Evolutionary conservation across 768 basidiomycete species (phyloP), one percentile per base, ranked within the genome.

Genomic region (Trametes coccinea): DNA sequence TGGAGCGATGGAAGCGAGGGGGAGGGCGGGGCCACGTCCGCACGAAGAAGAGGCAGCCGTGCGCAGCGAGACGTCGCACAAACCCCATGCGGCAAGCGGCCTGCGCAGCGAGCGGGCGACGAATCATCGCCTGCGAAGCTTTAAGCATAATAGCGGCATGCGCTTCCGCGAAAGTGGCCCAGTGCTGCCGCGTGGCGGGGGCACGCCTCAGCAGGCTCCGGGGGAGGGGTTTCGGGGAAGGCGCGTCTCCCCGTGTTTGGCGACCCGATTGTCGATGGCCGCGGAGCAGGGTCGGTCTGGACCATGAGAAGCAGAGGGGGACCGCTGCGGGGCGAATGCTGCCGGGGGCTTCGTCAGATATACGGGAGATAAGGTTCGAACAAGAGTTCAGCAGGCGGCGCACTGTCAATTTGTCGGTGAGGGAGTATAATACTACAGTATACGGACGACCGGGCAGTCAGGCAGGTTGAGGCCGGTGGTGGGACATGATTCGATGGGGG

Each of bases 311-410:
- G 39, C 57, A 51, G 41, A 39, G 41, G 11, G 34, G 34, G 34
- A 9, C 45, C 34, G 41, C 49, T 27, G 49, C 49, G 48, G 31
- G 57, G 49, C n/a, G 27, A 59, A 31, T 59, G 57, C 5, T 33
- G 39, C 57, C 57, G 57, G 17, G 16, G 13, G 31, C 52, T 60
- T 59, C 60, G 57, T 8, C 5, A 64, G 64, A 65, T 61, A 61
- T 46, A 48, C 64, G 57, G 37, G 37, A 61, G 64, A 65, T 65
- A 53, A 62, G 56, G 61, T 62, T 62, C 40, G 34, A 48, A 62
- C 44, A 57, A 48, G 44, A 50, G 53, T 49, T 5, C 33, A 51
- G 52, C 16, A 37, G 47, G 56, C 9, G 7, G 50, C 44, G 51
- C 61, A 62, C 44, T 27, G 60, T 43, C 44, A 31, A 9, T 14